Conservation (phyloP, 805 yeast species). For the Saccharomycopsis schoenii region DNA sequence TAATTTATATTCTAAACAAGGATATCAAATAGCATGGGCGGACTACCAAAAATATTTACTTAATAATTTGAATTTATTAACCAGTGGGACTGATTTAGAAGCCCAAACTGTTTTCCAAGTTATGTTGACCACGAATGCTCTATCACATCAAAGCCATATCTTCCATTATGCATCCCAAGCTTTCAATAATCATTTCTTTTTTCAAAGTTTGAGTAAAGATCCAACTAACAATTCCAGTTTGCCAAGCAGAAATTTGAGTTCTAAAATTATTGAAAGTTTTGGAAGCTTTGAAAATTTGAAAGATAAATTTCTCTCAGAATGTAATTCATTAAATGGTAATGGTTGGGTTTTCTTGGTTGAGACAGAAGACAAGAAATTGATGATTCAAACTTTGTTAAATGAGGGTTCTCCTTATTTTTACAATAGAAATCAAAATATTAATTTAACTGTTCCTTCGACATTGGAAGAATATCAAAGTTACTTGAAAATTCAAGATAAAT, state of each 20-base stretch:
- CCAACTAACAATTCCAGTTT: slow-evolving; percentile 21
- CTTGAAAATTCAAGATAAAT: slow-evolving; percentile 22
- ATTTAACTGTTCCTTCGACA: slow-evolving; percentile 63
- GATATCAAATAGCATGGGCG: slow-evolving; percentile 68
- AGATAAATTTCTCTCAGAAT: slow-evolving; percentile 43
- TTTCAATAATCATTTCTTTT: slow-evolving; percentile 79
- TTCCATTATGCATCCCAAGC: slow-evolving; percentile 87
- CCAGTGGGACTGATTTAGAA: slow-evolving; percentile 75
- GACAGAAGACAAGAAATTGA: slow-evolving; percentile 46
- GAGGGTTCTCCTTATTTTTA: slow-evolving; percentile 72
- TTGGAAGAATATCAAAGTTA: slow-evolving; percentile 43
- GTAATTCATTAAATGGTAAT: slow-evolving; percentile 39
- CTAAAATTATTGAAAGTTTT: slow-evolving; percentile 29
- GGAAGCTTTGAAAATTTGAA: slow-evolving; percentile 43
- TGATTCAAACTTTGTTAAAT: slow-evolving; percentile 48
- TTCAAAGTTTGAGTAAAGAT: slow-evolving; percentile 43
- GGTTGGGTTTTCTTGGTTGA: slow-evolving; percentile 76
- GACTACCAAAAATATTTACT: slow-evolving; percentile 65
- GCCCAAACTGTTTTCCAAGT: slow-evolving; percentile 67
- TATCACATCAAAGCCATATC: slow-evolving; percentile 53
- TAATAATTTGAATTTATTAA: slow-evolving; percentile 48
- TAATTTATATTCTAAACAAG: slow-evolving; percentile 56
- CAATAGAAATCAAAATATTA: slow-evolving; percentile 61
- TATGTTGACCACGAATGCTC: slow-evolving; percentile 53
- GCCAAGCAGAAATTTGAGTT: slow-evolving; percentile 30